Evolutionary conservation across 257 asterid genomes (phyloP).

Genomic region (Ophiorrhiza pumila): DNA sequence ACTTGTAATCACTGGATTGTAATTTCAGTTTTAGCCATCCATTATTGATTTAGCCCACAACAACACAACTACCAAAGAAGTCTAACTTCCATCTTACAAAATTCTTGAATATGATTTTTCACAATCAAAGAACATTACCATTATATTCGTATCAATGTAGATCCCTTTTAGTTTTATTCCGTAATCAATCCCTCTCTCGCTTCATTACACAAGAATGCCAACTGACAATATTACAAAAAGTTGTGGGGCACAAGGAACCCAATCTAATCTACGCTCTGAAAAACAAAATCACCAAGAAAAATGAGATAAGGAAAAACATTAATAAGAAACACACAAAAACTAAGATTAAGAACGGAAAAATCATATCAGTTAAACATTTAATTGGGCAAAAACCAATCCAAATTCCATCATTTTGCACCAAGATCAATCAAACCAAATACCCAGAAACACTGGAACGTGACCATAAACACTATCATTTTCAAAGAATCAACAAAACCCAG

Average conservation of each 20-base stretch:
- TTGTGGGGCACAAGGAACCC: background rate
- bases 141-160: background rate
- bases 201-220: background rate
- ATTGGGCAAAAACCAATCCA: background rate
- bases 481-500: no score
- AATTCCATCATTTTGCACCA: background rate
- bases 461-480: no score
- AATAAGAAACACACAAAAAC: no score
- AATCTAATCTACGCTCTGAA: background rate
- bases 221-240: background rate
- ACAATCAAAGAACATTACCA: background rate
- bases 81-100: background rate
- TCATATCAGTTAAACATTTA: background rate
- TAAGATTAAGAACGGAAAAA: no score
- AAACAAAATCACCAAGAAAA: background rate
- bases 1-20: background rate
- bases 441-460: background rate
- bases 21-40: background rate
- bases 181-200: background rate
- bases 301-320: background rate
- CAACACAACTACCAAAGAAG: background rate
- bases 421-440: background rate
- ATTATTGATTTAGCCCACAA: background rate
- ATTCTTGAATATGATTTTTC: background rate
- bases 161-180: background rate